Conservation (phyloP, 257 asterid genomes). For the Parsonsia alboflavescens region DNA sequence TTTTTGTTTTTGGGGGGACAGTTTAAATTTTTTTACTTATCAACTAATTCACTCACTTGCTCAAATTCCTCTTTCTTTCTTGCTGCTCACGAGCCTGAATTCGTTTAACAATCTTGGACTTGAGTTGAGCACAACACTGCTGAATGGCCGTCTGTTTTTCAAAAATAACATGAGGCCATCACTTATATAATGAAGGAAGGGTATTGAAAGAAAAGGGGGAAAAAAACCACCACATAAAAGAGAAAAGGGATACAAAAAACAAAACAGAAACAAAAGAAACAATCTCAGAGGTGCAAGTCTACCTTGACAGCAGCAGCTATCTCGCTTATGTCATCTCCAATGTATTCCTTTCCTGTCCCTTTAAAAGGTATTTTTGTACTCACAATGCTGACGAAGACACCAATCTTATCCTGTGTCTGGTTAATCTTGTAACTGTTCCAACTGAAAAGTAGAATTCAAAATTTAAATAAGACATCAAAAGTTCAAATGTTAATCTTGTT, state of each 20-base stretch:
- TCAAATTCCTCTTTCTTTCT: conserved; percentile 85
- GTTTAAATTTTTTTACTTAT: conserved; percentile 18
- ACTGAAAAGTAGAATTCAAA: conserved; percentile 37
- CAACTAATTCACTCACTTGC: conserved; percentile 45
- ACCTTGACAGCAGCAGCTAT: conserved; percentile 94
- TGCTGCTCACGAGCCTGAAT: conserved; percentile 98
- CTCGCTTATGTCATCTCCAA: conserved; percentile 93
- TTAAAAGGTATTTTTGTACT: conserved; percentile 93
- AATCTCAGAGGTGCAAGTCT: conserved; percentile 5
- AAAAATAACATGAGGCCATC: conserved; percentile 20
- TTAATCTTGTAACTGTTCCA: conserved; percentile 90
- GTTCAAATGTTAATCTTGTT: background rate
- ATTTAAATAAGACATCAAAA: conserved; percentile 8
- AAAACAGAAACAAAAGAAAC: background rate
- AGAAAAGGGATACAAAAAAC: background rate
- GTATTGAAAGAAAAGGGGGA: too few relatives aligned
- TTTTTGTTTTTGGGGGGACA: conserved; percentile 6
- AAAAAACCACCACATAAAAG: background rate
- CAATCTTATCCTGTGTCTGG: conserved; percentile 86
- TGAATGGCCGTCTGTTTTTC: conserved; percentile 64
- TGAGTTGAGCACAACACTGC: conserved; percentile 76
- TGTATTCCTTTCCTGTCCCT: conserved; percentile 94
- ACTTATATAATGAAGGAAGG: background rate
- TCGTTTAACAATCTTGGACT: conserved; percentile 75
- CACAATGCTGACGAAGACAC: conserved; percentile 88